Base-by-base conservation (phyloP, 805 yeast species). In the Kuraishia piskuri region DNA sequence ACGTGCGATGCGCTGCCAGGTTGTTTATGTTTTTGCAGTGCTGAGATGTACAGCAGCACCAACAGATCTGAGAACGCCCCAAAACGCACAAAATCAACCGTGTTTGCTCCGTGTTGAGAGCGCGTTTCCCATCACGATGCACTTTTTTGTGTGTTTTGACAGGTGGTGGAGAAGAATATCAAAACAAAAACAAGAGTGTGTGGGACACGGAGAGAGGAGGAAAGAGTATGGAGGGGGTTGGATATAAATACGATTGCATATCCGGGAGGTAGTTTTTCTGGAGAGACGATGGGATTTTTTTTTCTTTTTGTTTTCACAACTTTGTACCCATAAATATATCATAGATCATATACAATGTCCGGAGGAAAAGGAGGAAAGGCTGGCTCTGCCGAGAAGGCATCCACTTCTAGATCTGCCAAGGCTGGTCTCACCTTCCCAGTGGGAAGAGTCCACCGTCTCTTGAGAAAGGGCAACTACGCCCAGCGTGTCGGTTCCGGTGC, bases 371-470 rank as follows among this genome's bases (percentile, higher is more conserved):
- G 90, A 67, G 94, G 94, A 71, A 91, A 91, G 79, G 96, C 97
- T 70, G 95, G 96, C 70, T 80, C 96, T 63, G 75, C 95, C 66
- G 91, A 90, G 73, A 92, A 92, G 79, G 91, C 96, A 68, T 86
- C 97, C 70, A 94, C 92, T 80, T 88, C 97, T 54, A 90, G 98
- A 85, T 92, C 98, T 64, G 86, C 97, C 60, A 92, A 90, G 82
- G 97, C 98, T 70, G 98, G 97, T 75, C 84, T 92, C 71, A 89
- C 96, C 67, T 92, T 92, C 95, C 98, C 98, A 79, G 98, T 92
- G 64, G 98, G 98, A 76, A 91, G 98, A 85, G 94, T 92, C 64
- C 97, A 92, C 82, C 86, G 97, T 79, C 82, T 91, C 65, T 78
- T 92, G 70, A 89, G 96, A 84, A 90, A 87, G 78, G 97, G 96